Percentiles rank a stretch among this genome's conserved stretches.
phyloP scores from a whole-genome alignment of 257 asterid genomes.

The Capsicum rhomboideum region DNA sequence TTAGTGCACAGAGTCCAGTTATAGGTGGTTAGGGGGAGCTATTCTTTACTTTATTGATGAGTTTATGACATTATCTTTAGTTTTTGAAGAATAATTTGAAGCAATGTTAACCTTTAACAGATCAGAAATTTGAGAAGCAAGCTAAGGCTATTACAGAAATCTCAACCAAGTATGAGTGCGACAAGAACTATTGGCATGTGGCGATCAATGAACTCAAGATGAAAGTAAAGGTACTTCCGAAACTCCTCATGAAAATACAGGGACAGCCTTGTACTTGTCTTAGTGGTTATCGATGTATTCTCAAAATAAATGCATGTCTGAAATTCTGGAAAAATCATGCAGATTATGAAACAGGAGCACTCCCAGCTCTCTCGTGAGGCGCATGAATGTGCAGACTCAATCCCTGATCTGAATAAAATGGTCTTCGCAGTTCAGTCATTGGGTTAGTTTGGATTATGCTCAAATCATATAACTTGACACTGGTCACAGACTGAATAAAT shows the following conservation, averaged over 20 bases:
- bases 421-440: constrained; percentile 83
- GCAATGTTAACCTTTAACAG: constrained; percentile 21
- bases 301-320: neutral
- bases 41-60: neutral
- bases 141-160: constrained; percentile 43
- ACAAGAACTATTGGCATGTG: constrained; percentile 51
- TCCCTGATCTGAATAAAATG: constrained; percentile 88
- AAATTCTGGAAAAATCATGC: constrained; percentile 5
- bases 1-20: neutral
- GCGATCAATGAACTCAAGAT: constrained; percentile 50
- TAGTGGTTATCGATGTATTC: neutral
- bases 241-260: neutral
- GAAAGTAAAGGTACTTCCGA: constrained; percentile 57
- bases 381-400: constrained; percentile 74
- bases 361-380: constrained; percentile 77
- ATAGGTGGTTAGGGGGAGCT: neutral
- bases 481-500: neutral
- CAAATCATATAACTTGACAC: neutral
- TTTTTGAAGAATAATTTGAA: neutral
- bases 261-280: neutral
- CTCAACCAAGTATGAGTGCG: constrained; percentile 57
- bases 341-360: constrained; percentile 87
- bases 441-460: constrained; percentile 41
- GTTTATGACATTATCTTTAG: neutral
- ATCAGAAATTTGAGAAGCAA: constrained; percentile 64